Percentiles rank a stretch among this genome's conserved stretches.
phyloP scores from a whole-genome alignment of 805 yeast genomes.

The Lachancea thermotolerans region DNA sequence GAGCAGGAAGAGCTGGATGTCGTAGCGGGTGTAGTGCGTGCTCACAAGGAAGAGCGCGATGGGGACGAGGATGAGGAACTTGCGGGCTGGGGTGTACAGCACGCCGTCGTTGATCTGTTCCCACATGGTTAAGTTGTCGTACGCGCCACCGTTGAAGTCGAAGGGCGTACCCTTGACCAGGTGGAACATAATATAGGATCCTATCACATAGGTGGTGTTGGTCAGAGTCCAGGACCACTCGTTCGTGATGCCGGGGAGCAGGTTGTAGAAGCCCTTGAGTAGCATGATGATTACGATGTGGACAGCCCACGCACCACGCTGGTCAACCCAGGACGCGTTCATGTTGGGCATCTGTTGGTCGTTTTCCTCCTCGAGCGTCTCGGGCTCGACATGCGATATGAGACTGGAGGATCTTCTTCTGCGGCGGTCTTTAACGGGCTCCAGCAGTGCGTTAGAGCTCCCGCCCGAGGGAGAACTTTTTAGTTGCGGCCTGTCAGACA shows the following conservation, averaged over 20 bases:
- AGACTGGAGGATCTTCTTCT: constrained; percentile 83
- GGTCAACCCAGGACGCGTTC: constrained; percentile 95
- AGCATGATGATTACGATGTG: constrained; percentile 78
- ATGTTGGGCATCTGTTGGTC: constrained; percentile 88
- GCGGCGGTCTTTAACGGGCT: constrained; percentile 33
- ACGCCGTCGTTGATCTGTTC: constrained; percentile 94
- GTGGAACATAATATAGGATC: constrained; percentile 94
- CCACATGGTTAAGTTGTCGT: constrained; percentile 96
- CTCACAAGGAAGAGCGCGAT: constrained; percentile 76
- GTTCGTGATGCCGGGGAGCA: constrained; percentile 71
- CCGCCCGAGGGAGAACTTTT: constrained; percentile 30
- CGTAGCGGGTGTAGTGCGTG: constrained; percentile 87
- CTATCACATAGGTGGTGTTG: constrained; percentile 81
- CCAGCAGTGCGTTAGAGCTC: constrained; percentile 10
- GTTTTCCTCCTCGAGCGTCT: constrained; percentile 81
- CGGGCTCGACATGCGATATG: constrained; percentile 89
- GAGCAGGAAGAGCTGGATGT: constrained; percentile 66
- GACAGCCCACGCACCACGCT: constrained; percentile 93
- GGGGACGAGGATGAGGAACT: constrained; percentile 89
- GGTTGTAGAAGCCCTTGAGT: constrained; percentile 68
- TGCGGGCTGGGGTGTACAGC: constrained; percentile 94
- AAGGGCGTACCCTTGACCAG: constrained; percentile 95
- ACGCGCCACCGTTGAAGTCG: constrained; percentile 94
- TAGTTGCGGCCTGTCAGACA: constrained; percentile 8
- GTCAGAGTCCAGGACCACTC: constrained; percentile 94